Evolutionary conservation across 345 rosid species (phyloP).

Genomic region (Erysimum cheiranthoides): DNA sequence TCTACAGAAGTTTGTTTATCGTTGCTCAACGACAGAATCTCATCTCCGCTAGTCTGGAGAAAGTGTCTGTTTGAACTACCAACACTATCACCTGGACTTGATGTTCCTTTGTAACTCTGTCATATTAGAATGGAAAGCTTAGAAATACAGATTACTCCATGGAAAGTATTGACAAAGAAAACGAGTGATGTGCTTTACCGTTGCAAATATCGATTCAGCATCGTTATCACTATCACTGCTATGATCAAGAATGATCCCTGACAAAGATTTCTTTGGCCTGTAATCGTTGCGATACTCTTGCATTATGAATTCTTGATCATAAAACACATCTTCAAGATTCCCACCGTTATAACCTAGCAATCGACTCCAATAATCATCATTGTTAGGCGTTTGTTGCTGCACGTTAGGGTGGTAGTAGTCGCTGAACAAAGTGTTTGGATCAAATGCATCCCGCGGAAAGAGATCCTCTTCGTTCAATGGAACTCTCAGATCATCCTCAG

Average conservation of each 20-base stretch:
- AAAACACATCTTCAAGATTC: background rate
- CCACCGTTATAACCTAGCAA: background rate
- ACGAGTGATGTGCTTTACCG: constrained; percentile 10
- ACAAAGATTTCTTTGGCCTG: constrained; percentile 16
- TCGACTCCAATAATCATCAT: background rate
- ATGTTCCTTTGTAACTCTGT: constrained; percentile 40
- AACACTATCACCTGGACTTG: constrained; percentile 25
- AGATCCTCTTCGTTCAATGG: constrained; percentile 1
- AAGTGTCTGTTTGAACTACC: constrained; percentile 20
- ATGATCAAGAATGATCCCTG: constrained; percentile 21
- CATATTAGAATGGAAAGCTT: background rate
- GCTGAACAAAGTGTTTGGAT: constrained; percentile 2
- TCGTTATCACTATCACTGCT: constrained; percentile 20
- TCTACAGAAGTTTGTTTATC: constrained; percentile 21
- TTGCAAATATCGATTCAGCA: constrained; percentile 22
- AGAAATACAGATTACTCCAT: constrained; percentile 12
- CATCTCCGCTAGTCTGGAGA: too few species aligned
- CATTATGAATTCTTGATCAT: background rate
- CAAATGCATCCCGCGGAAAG: background rate
- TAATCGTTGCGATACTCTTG: constrained; percentile 5
- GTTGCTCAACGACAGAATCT: background rate
- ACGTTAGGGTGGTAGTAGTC: background rate
- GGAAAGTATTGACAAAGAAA: background rate
- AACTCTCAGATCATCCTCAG: background rate
- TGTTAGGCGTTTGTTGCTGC: constrained; percentile 9